Evolutionary conservation across 768 basidiomycete genomes (phyloP).

Genomic region (Obba rivulosa): DNA sequence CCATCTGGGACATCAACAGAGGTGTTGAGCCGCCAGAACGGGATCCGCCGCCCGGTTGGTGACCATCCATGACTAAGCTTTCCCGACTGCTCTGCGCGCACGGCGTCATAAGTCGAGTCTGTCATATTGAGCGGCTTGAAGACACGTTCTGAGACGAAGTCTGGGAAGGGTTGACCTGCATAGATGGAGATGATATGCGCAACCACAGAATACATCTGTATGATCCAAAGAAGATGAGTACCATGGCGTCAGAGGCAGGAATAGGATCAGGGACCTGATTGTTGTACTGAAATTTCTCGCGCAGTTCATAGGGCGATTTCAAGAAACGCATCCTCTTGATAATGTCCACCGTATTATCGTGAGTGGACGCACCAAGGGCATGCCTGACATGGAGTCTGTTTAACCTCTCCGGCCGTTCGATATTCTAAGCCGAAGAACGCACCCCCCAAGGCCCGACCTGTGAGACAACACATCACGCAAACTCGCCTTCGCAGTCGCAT

Average conservation of each 20-base stretch:
- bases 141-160: constrained; percentile 38
- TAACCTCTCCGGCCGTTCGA: neutral
- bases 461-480: constrained; percentile 36
- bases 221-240: neutral
- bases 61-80: constrained; percentile 30
- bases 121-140: constrained; percentile 38
- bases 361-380: constrained; percentile 25
- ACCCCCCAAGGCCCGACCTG: constrained; percentile 34
- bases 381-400: constrained; percentile 20
- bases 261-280: constrained; percentile 23
- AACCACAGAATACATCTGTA: constrained; percentile 34
- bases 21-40: constrained; percentile 28
- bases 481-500: constrained; percentile 29
- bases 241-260: no score
- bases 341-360: constrained; percentile 21
- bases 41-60: constrained; percentile 25
- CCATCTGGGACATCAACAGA: constrained; percentile 26
- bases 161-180: constrained; percentile 26
- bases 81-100: constrained; percentile 28
- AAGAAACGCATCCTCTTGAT: constrained; percentile 23
- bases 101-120: constrained; percentile 32
- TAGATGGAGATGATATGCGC: constrained; percentile 29
- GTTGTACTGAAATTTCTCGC: constrained; percentile 34
- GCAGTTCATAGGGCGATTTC: constrained; percentile 28
- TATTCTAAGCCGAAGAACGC: neutral